These are phyloP conservation scores for Abortiporus biennis DNA, from an alignment of 1,284 basidiomycete genomes.

Conservation along the genomic window DNA sequence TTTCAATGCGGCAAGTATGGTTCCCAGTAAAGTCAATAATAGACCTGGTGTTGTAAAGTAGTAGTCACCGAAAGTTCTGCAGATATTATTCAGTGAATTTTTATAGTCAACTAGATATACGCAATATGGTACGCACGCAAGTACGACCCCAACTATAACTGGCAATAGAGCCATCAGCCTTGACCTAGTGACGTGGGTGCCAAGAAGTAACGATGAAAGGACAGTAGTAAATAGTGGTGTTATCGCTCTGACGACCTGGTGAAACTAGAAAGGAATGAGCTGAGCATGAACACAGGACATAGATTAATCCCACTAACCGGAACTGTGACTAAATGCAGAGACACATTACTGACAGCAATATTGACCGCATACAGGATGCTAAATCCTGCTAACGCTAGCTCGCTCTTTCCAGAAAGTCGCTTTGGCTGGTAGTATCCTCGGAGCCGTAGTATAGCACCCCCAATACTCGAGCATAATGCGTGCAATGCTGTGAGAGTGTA, in stretches of 20 bases:
- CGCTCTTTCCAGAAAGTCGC: slow-evolving; percentile 49
- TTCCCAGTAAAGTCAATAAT: slow-evolving; percentile 80
- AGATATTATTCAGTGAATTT: not conserved
- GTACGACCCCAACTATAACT: slow-evolving; percentile 85
- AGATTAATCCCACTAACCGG: slow-evolving; percentile 53
- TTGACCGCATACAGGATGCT: slow-evolving; percentile 88
- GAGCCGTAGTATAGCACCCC: slow-evolving; percentile 66
- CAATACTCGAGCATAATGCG: slow-evolving; percentile 76
- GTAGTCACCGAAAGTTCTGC: slow-evolving; percentile 87
- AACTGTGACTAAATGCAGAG: slow-evolving; percentile 82
- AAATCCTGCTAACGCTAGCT: slow-evolving; percentile 66
- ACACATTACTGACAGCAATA: slow-evolving; percentile 89
- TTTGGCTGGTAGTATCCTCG: slow-evolving; percentile 59
- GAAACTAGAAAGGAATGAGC: slow-evolving; percentile 52
- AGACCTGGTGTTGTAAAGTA: slow-evolving; percentile 81
- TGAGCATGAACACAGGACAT: slow-evolving; percentile 4
- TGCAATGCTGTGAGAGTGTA: slow-evolving; percentile 87
- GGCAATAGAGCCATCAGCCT: slow-evolving; percentile 79
- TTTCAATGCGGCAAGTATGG: slow-evolving; percentile 85
- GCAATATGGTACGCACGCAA: slow-evolving; percentile 63
- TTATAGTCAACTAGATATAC: not conserved
- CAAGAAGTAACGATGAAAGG: slow-evolving; percentile 59
- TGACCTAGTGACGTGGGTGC: slow-evolving; percentile 41
- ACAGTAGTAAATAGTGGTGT: slow-evolving; percentile 87
- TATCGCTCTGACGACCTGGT: slow-evolving; percentile 91